These are phyloP conservation scores for Condylostoma magnum DNA, from an alignment of 169 alveolate species.

Conservation along the genomic window DNA sequence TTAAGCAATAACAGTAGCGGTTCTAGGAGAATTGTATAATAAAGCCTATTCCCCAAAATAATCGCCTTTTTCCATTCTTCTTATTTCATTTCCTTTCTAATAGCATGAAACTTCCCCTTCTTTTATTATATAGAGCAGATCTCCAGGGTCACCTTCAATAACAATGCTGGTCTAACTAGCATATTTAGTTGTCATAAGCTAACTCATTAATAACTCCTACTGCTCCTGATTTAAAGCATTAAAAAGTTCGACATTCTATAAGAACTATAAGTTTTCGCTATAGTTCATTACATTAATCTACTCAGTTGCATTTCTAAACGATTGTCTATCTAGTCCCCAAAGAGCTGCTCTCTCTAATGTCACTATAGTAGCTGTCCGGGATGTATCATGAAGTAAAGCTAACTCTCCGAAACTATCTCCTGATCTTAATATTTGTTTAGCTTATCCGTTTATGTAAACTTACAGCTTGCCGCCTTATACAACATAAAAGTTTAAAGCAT, in stretches of 20 bases:
- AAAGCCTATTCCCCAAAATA: slow-evolving; percentile 94
- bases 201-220: slow-evolving; percentile 42
- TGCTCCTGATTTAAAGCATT: slow-evolving; percentile 86
- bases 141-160: slow-evolving; percentile 90
- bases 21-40: slow-evolving; percentile 89
- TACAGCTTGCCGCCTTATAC: slow-evolving; percentile 51
- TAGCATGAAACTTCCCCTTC: slow-evolving; percentile 77
- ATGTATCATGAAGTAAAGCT: slow-evolving; percentile 90
- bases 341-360: slow-evolving; percentile 84
- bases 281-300: slow-evolving; percentile 55
- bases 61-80: slow-evolving; percentile 76
- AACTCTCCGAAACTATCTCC: slow-evolving; percentile 95
- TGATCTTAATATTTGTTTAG: slow-evolving; percentile 79
- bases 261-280: slow-evolving; percentile 84
- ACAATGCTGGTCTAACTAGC: slow-evolving; percentile 83
- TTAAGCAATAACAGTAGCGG: slow-evolving; percentile 91
- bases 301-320: slow-evolving; percentile 66
- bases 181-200: slow-evolving; percentile 82
- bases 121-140: slow-evolving; percentile 86
- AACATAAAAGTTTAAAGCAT: not conserved
- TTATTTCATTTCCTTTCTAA: not conserved
- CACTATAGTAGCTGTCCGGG: slow-evolving; percentile 92
- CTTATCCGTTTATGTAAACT: slow-evolving; percentile 85
- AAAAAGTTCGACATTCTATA: slow-evolving; percentile 87
- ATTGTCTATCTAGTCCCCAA: slow-evolving; percentile 93